Base-by-base conservation (phyloP, 2,329 filamentous ascomycete genomes). In the Drechmeria coniospora region DNA sequence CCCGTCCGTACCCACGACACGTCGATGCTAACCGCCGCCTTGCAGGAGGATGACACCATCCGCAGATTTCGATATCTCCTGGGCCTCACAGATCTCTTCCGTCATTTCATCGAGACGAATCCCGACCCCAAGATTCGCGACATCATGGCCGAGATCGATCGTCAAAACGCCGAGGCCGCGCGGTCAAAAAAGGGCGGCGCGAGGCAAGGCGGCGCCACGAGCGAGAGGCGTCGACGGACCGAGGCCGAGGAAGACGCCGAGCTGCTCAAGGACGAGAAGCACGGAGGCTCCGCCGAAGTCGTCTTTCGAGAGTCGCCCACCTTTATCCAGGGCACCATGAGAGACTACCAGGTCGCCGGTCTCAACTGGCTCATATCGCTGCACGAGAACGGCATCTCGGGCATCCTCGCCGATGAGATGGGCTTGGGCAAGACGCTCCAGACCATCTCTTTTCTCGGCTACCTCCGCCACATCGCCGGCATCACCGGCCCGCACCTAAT, bases 171-270 rank as follows among this genome's bases (percentile, higher is more conserved):
- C 9, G 81, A 84, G 40, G 68, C 73, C 17, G 62, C 64, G 21
- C 78, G 68, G 37, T 65, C 65, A 8, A 83, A 82, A 54, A 86
- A 84, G 41, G 76, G 69, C 21, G 72, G 72, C 28, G 65, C 73
- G 34, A 78, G 87, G 41, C 81, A 92, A 52, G 86, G 87, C 32
- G 87, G 87, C 32, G 84, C 86, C 18, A 72, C 68, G 32, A 78
- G 67, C 27, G 80, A 82, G 31, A 69, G 83, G 38, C 73, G 78
- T 40, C 76, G 90, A 45, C 77, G 87, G 47, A 98, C 90, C 2
- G 90, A 98, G 53, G 86, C 92, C 44, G 90, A 98, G 51, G 90
- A 98, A 61, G 90, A 98, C 47, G 90, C 86, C 2, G 92, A 98
- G 56, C 44, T 78, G 19, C 55, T 78, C 35, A 72, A 84, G 42